Evolutionary conservation across 73 alveolate species (phyloP).

Genomic region (Loxodes magnus): DNA sequence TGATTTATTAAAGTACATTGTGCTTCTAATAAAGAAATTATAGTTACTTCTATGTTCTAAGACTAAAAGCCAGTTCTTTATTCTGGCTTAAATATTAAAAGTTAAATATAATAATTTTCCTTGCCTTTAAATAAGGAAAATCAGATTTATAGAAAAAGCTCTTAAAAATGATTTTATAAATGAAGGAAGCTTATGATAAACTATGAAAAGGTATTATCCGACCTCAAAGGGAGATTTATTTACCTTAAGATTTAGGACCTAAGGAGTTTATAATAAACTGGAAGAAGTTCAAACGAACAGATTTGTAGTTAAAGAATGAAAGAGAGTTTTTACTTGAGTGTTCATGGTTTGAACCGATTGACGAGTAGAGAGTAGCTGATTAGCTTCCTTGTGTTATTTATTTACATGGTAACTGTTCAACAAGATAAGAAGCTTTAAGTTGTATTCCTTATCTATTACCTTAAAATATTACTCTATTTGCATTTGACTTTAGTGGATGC

Average conservation of each 20-base stretch:
- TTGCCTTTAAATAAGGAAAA: no score
- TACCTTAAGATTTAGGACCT: constrained; percentile 56
- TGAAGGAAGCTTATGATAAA: no score
- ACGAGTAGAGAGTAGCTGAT: constrained; percentile 32
- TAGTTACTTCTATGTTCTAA: no score
- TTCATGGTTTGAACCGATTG: constrained; percentile 53
- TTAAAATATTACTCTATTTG: constrained; percentile 17
- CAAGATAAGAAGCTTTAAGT: constrained; percentile 35
- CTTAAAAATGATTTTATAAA: no score
- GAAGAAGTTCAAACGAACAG: constrained; percentile 42
- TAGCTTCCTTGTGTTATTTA: constrained; percentile 81
- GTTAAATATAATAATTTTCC: no score
- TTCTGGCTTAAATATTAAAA: no score
- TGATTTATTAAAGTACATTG: no score
- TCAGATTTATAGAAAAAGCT: no score
- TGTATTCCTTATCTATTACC: constrained; percentile 25
- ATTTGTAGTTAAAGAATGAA: constrained; percentile 44
- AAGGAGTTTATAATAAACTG: constrained; percentile 52
- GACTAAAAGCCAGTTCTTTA: no score
- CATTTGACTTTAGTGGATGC: constrained; percentile 17
- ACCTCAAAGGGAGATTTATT: constrained; percentile 93
- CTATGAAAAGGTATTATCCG: constrained; percentile 96
- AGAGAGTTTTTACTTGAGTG: constrained; percentile 48
- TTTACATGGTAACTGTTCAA: constrained; percentile 58
- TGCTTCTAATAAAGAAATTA: no score